Base-by-base conservation (phyloP, 768 basidiomycete species). In the Kwoniella heveanensis region DNA sequence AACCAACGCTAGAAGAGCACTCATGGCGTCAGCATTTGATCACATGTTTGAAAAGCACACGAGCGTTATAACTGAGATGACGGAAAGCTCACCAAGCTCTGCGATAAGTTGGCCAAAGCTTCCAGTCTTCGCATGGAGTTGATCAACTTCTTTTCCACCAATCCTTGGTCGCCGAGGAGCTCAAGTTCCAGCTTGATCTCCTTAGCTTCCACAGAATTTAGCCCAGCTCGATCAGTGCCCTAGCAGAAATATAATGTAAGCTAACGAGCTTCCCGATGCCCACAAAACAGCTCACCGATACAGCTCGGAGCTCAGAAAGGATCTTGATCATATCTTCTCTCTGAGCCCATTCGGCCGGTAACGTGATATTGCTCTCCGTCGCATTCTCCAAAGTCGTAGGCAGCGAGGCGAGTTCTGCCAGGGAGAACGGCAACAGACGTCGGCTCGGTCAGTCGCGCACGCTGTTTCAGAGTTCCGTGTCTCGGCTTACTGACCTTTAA, bases 51-150 rank as follows among this genome's bases (percentile, higher is more conserved):
- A n/a, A n/a, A n/a, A n/a, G n/a, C n/a, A n/a, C n/a, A n/a, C n/a
- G n/a, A n/a, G n/a, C n/a, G n/a, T n/a, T n/a, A n/a, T n/a, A n/a
- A n/a, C n/a, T n/a, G n/a, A n/a, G n/a, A n/a, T n/a, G n/a, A n/a
- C n/a, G n/a, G n/a, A n/a, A n/a, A n/a, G n/a, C 88, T 72, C 80
- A 95, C 93, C 72, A 97, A 85, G 77, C 90, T 94, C 69, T 87
- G 88, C 77, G 94, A 89, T 39, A 98, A 81, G 60, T 85, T 87
- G 13, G 90, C 89, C 57, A 98, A 79, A 1, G 87, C 86, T 57
- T 86, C 84, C 13, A 96, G 81, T 73, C 88, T 90, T 64, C 89
- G 86, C 25, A 84, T 81, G 0, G 91, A 88, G 13, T 84, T 76
- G 47, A 95, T 84, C 7, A 97, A 83, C 60, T 93, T 88, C 26